Base-by-base conservation (phyloP, 2,329 filamentous ascomycete species). In the Aaosphaeria pasadenensis region DNA sequence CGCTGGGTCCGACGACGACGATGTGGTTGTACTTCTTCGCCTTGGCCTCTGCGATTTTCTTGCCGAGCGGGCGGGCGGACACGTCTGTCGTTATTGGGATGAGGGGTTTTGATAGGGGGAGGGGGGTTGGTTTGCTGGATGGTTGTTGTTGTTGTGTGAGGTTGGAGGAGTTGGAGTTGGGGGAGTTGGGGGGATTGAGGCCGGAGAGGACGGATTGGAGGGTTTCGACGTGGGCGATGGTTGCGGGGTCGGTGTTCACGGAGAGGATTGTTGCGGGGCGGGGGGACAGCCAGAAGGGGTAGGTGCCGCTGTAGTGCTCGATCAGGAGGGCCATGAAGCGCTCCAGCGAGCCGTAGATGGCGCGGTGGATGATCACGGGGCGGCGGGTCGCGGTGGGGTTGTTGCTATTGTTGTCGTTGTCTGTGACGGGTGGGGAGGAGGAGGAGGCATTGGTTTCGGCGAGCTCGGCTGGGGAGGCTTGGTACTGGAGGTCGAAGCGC, bases 221-320 rank as follows among this genome's bases (percentile, higher is more conserved):
- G 38, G 73, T 69, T n/a, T 73, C 66, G 42, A 75, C 73, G 35
- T 69, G 81, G 1, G 67, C 67, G 7, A 85, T 50, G 1, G 86
- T 77, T 1, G 77, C 72, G 4, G 75, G 71, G 4, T 77, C 78
- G 43, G 84, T 77, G 59, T 88, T 90, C 45, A 92, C 78, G 0
- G 88, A 87, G 31, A 94, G 70, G 47, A 95, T 80, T 41, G 87
- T 82, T 39, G 83, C 85, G 63, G 94, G 91, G 5, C 84, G 82
- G 1, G 90, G 90, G 47, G 88, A 91, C 7, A 95, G 77, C 91
- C 90, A 95, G 66, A 95, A 92, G 4, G 90, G 90, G 83, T 89
- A 95, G 52, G 53, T 64, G 11, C 88, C 88, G 48, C 86, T 79
- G 58, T 91, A 89, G 56, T 89, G 86, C 70, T 95, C 91, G 47